phyloP scores from a whole-genome alignment of 306 rosid genomes.

The Myrica gale region DNA sequence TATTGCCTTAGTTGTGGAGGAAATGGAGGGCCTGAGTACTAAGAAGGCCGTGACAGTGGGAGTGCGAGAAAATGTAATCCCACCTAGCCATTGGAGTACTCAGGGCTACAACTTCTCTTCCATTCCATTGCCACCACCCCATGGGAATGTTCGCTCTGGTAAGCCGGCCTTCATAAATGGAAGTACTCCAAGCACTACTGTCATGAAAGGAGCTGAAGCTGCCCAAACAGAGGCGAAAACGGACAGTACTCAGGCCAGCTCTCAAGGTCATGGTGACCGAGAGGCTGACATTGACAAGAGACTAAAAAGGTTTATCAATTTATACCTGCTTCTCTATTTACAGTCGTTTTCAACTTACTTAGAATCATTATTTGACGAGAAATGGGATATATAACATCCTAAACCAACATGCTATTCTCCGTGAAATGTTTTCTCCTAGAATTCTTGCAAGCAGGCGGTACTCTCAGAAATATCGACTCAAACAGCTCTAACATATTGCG shows the following conservation, averaged over 20 bases:
- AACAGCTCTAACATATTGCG: conserved; percentile 14
- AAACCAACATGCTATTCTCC: background rate
- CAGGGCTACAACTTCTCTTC: background rate
- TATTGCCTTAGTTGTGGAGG: too few relatives aligned
- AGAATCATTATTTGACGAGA: background rate
- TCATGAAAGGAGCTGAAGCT: background rate
- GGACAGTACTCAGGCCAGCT: background rate
- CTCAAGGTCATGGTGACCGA: background rate
- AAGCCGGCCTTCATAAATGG: background rate
- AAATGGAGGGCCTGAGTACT: too few relatives aligned
- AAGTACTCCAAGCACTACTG: background rate
- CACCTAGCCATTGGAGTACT: background rate
- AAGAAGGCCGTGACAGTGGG: background rate
- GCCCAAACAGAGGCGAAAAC: background rate
- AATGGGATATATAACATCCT: background rate
- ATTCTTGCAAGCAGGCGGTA: conserved; percentile 22
- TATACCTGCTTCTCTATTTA: background rate
- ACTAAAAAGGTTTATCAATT: conserved; percentile 6
- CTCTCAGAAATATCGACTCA: conserved; percentile 30
- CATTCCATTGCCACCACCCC: conserved; percentile 3
- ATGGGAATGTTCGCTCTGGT: background rate
- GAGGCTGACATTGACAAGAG: background rate
- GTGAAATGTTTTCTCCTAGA: background rate
- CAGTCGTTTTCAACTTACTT: background rate
- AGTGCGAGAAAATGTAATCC: background rate